Evolutionary conservation across 768 basidiomycete species (phyloP).

Genomic region (Tulasnella sp.): DNA sequence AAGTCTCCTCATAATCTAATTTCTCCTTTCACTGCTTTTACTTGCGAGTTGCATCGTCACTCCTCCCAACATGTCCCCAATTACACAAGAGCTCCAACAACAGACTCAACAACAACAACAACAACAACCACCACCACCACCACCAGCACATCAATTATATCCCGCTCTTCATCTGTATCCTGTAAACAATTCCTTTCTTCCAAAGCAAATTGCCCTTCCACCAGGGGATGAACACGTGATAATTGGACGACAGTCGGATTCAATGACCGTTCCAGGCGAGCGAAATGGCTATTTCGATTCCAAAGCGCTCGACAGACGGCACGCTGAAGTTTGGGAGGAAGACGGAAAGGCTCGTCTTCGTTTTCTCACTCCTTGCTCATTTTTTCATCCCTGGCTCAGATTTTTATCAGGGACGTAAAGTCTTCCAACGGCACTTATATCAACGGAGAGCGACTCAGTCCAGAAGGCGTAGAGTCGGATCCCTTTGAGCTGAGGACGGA

Average conservation of each 20-base stretch:
- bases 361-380: neutral
- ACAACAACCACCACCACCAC: too few species aligned
- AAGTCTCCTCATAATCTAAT: too few species aligned
- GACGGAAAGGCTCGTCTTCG: constrained; percentile 26
- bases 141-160: too few species aligned
- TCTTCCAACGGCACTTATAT: constrained; percentile 36
- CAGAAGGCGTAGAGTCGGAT: constrained; percentile 31
- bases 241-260: too few species aligned
- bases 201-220: too few species aligned
- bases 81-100: constrained; percentile 9
- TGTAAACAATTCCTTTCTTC: too few species aligned
- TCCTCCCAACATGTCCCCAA: too few species aligned
- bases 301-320: constrained; percentile 31
- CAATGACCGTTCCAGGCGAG: constrained; percentile 33
- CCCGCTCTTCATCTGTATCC: too few species aligned
- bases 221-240: too few species aligned
- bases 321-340: constrained; percentile 35
- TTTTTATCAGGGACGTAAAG: constrained; percentile 35
- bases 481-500: constrained; percentile 34
- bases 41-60: too few species aligned
- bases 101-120: neutral
- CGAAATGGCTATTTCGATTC: constrained; percentile 35
- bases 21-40: too few species aligned
- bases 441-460: constrained; percentile 32
- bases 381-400: constrained; percentile 20